phyloP scores from a whole-genome alignment of 1,284 basidiomycete genomes.

The Amylostereum areolatum region DNA sequence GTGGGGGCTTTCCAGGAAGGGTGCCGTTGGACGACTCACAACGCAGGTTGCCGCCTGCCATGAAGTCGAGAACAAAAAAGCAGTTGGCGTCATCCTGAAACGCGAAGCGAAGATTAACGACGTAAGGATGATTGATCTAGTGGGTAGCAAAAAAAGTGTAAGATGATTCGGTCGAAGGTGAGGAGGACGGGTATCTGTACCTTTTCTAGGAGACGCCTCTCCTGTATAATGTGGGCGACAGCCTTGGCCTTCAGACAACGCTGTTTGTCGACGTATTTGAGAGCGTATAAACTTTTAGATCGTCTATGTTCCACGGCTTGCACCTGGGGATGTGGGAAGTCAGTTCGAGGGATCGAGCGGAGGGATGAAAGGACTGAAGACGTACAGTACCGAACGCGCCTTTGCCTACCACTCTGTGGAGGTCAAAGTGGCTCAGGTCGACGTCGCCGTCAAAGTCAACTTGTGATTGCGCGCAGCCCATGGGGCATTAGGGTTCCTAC shows the following conservation, averaged over 20 bases:
- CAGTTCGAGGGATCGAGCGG: background rate
- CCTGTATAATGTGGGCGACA: slow-evolving; percentile 92
- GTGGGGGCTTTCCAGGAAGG: too few species aligned
- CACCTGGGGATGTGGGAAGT: slow-evolving; percentile 35
- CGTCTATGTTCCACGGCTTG: slow-evolving; percentile 95
- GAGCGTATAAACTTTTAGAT: slow-evolving; percentile 87
- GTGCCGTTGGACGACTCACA: too few species aligned
- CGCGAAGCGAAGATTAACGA: slow-evolving; percentile 93
- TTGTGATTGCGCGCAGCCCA: slow-evolving; percentile 61
- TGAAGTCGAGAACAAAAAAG: slow-evolving; percentile 95
- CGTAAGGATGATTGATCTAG: slow-evolving; percentile 91
- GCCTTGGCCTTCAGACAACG: slow-evolving; percentile 90
- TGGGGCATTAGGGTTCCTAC: slow-evolving; percentile 23
- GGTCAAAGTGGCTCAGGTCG: slow-evolving; percentile 93
- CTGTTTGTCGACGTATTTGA: slow-evolving; percentile 97
- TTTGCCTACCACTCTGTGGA: slow-evolving; percentile 89
- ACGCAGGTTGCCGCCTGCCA: slow-evolving; percentile 92
- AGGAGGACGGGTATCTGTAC: slow-evolving; percentile 35
- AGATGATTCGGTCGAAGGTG: background rate
- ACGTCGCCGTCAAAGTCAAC: slow-evolving; percentile 93
- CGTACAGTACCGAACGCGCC: slow-evolving; percentile 96
- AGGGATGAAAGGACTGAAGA: slow-evolving; percentile 6
- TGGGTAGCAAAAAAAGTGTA: background rate
- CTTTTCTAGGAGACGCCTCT: slow-evolving; percentile 85
- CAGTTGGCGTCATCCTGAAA: slow-evolving; percentile 98